These are phyloP conservation scores for Cryphonectria radicalis DNA, from an alignment of 2,329 filamentous ascomycete genomes.

Conservation along the genomic window DNA sequence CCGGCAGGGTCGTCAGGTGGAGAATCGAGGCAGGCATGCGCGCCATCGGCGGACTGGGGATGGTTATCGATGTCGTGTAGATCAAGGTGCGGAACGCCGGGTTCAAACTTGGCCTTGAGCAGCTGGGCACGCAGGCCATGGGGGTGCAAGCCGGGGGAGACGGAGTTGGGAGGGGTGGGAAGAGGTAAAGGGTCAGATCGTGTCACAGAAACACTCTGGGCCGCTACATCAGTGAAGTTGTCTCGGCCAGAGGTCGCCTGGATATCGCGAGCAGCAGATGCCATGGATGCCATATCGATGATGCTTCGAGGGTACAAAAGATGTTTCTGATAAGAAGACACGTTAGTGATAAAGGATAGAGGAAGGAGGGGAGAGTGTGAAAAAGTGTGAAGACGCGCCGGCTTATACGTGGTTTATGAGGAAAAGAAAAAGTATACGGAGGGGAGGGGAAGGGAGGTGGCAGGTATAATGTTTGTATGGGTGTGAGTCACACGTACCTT, in stretches of 20 bases:
- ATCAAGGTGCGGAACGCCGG: slow-evolving; percentile 86
- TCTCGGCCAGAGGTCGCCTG: slow-evolving; percentile 66
- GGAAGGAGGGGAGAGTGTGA: neutral
- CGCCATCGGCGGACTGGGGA: slow-evolving; percentile 35
- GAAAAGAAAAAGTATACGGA: neutral
- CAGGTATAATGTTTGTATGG: slow-evolving; percentile 28
- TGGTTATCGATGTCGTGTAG: slow-evolving; percentile 69
- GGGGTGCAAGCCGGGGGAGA: slow-evolving; percentile 84
- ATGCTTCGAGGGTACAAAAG: slow-evolving; percentile 41
- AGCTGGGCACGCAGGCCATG: slow-evolving; percentile 76
- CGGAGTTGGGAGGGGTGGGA: slow-evolving; percentile 92
- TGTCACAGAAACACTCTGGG: slow-evolving; percentile 67
- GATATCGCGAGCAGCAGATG: slow-evolving; percentile 71
- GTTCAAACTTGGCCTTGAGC: slow-evolving; percentile 61
- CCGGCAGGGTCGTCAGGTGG: slow-evolving; percentile 70
- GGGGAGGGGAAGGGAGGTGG: neutral
- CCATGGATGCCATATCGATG: slow-evolving; percentile 66
- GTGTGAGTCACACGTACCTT: slow-evolving; percentile 42
- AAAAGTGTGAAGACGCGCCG: neutral
- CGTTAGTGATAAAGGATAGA: slow-evolving; percentile 30
- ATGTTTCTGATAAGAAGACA: slow-evolving; percentile 33
- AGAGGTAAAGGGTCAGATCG: slow-evolving; percentile 71
- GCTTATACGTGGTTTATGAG: neutral
- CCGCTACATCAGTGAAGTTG: slow-evolving; percentile 75
- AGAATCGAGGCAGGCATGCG: slow-evolving; percentile 44